Evolutionary conservation across 2,329 filamentous ascomycete species (phyloP), one percentile per base, ranked within the genome.

Genomic region (Ceratocystis harringtonii): DNA sequence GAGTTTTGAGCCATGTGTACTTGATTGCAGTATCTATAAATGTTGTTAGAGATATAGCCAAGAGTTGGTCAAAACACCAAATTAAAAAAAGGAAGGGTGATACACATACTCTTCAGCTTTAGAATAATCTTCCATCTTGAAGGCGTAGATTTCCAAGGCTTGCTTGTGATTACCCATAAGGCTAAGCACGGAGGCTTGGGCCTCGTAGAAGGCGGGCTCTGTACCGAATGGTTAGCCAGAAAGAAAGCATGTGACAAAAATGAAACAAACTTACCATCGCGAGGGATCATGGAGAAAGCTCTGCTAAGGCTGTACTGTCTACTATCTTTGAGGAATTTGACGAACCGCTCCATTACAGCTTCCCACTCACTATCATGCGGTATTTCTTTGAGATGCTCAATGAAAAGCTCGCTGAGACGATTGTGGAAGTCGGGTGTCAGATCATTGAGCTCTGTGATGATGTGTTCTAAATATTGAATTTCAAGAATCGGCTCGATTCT

Each of bases 91-190:
- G 25, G 22, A 25, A 25, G 0, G 19, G 1, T 5, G 2, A 48
- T 7, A 52, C 12, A 79, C 85, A 68, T 78, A 96, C 87, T 96
- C 90, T 81, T 99, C 94, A 41, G 94, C 94, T 75, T 96, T 97
- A 12, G 78, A 78, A 68, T 89, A 92, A 73, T 96, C 87, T 70
- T 88, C 79, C 74, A 99, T 83, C 74, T 92, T 94, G 76, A 96
- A 99, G 32, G 97, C 92, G 73, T 96, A 99, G 63, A 99, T 96
- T 73, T 94, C 88, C n/a, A 99, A 78, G 0, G 94, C 94, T 75
- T 97, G 91, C 72, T 90, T 92, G 76, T 99, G 92, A 71, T 92
- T 88, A 5, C 90, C 90, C 89, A 97, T 96, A 70, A 94, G 95
- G 75, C 90, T 91, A 48, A 97, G 83, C 22, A 97, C 86, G 57